A percentile compares a stretch with the other conserved stretches of the same genome.
Evolutionary conservation across 2,329 filamentous ascomycete genomes (phyloP).

Genomic region (Colletotrichum higginsianum): DNA sequence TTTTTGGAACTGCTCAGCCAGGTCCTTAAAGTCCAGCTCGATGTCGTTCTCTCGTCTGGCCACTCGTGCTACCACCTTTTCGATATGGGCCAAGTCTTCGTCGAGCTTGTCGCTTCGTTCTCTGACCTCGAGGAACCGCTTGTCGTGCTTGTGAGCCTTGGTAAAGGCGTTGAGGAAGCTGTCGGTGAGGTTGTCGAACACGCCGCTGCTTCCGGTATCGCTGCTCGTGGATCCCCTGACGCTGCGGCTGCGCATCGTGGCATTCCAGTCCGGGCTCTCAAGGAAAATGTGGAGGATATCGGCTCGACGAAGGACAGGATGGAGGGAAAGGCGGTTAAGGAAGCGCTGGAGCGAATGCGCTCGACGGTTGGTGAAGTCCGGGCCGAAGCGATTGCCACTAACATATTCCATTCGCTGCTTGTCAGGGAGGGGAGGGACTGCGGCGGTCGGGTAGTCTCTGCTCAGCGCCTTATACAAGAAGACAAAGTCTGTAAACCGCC

Average conservation of each 20-base stretch:
- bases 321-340: slow-evolving; percentile 85
- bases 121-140: slow-evolving; percentile 92
- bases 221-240: slow-evolving; percentile 71
- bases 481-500: slow-evolving; percentile 97
- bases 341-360: slow-evolving; percentile 94
- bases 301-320: slow-evolving; percentile 89
- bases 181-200: slow-evolving; percentile 96
- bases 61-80: slow-evolving; percentile 95
- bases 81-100: slow-evolving; percentile 92
- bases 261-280: slow-evolving; percentile 96
- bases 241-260: slow-evolving; percentile 87
- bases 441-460: slow-evolving; percentile 90
- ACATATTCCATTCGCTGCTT: slow-evolving; percentile 99
- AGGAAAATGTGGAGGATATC: slow-evolving; percentile 90
- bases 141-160: slow-evolving; percentile 95
- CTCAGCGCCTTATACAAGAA: slow-evolving; percentile 94
- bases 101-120: slow-evolving; percentile 95
- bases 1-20: slow-evolving; percentile 95
- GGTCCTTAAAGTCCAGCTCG: slow-evolving; percentile 88
- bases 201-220: slow-evolving; percentile 71
- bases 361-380: slow-evolving; percentile 91
- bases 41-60: slow-evolving; percentile 90
- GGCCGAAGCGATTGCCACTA: slow-evolving; percentile 92
- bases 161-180: slow-evolving; percentile 98
- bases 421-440: slow-evolving; percentile 94